These are phyloP conservation scores for Pseudozyma tsukubaensis DNA, from an alignment of 1,284 basidiomycete species.

Conservation along the genomic window DNA sequence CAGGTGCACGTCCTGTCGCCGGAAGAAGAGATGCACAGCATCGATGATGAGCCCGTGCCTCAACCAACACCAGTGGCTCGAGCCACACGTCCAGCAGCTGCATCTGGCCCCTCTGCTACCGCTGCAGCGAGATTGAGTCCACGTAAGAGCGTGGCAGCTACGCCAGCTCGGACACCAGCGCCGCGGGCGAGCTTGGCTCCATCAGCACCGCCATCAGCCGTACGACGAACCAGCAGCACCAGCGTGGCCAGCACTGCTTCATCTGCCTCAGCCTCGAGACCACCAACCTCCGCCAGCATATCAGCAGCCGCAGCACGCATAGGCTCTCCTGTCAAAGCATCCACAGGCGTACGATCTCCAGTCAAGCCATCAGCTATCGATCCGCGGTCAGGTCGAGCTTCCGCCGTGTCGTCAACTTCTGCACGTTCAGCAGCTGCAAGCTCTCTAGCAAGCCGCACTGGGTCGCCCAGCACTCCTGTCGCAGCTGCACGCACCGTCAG, in stretches of 20 bases:
- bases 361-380: constrained; percentile 33
- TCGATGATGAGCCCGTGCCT: constrained; percentile 39
- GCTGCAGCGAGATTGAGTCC: constrained; percentile 34
- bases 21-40: constrained; percentile 42
- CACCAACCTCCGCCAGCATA: constrained; percentile 21
- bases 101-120: constrained; percentile 18
- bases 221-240: constrained; percentile 22
- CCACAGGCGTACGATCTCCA: constrained; percentile 28
- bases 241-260: constrained; percentile 29
- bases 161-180: constrained; percentile 27
- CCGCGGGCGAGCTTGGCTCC: constrained; percentile 21
- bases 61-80: constrained; percentile 8
- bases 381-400: constrained; percentile 25
- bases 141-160: constrained; percentile 30
- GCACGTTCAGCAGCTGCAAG: constrained; percentile 32
- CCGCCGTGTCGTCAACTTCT: constrained; percentile 24
- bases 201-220: constrained; percentile 19
- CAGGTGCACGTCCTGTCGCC: constrained; percentile 78
- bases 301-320: constrained; percentile 14
- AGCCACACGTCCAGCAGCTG: constrained; percentile 18
- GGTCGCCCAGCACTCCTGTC: constrained; percentile 33
- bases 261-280: constrained; percentile 31
- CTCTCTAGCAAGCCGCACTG: constrained; percentile 33
- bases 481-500: constrained; percentile 20
- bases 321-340: constrained; percentile 31